Base-by-base conservation (phyloP, 164 flowering plant species). In the Umbellularia californica region DNA sequence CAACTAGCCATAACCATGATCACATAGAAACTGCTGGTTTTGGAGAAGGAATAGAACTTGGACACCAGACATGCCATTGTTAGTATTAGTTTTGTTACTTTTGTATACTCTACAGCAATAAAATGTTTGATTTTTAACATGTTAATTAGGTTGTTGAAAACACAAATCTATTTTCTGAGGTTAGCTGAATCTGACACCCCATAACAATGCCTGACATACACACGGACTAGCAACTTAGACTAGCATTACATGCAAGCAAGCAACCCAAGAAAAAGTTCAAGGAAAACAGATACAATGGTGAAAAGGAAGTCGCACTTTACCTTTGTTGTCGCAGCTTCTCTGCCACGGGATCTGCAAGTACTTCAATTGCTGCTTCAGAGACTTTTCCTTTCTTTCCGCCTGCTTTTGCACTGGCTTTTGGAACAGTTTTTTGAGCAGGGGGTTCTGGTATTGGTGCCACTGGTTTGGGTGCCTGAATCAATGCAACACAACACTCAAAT, bases 271-370 rank as follows among this genome's bases (percentile, higher is more conserved):
- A 13, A 55, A 55, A 55, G 60, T 30, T 27, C 5, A 23, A 60
- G 35, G 28, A 24, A 65, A 24, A n/a, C 27, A 23, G 7, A 14
- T 35, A 17, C 35, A 69, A 64, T 3, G 58, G 51, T 50, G 7
- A 50, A 47, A 66, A 66, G 15, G 35, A 7, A 3, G 50, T 25
- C 25, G 17, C 25, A 2, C 47, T 22, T 74, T 69, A 93, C 98
- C 97, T 87, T 81, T 95, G 97, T 73, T 88, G 97, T 30, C 95
- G 91, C 79, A 95, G 93, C 80, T 95, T 95, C 81, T 95, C 98
- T 80, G 97, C 91, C 2, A 88, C 79, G 67, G 98, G 98, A 88
- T 95, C 97, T 65, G 65, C 70, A 77, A 92, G 81, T 33, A 84
- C 82, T 72, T 74, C 92, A 82, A 88, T 83, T 22, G 82, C 80